Percentiles rank a stretch among this genome's conserved stretches.
phyloP scores from a whole-genome alignment of 2,329 filamentous ascomycete species.

The Epichloe gansuensis region DNA sequence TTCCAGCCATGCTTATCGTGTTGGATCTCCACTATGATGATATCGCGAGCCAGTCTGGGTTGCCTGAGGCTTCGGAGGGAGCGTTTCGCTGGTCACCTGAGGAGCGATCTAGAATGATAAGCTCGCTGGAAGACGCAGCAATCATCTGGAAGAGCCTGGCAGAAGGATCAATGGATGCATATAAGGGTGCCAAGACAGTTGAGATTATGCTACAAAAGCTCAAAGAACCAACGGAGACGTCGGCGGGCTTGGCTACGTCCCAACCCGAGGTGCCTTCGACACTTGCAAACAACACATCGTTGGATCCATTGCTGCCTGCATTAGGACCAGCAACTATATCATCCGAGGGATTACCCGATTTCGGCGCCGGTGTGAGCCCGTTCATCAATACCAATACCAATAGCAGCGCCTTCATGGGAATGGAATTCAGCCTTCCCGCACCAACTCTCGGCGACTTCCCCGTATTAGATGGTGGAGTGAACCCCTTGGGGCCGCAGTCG shows the following conservation, averaged over 20 bases:
- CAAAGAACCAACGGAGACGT: slow-evolving; percentile 19
- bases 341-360: slow-evolving; percentile 14
- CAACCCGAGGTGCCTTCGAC: slow-evolving; percentile 14
- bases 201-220: slow-evolving; percentile 76
- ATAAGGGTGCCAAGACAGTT: slow-evolving; percentile 72
- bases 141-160: slow-evolving; percentile 70
- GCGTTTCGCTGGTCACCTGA: slow-evolving; percentile 42
- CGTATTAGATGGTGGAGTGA: slow-evolving; percentile 15
- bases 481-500: slow-evolving; percentile 20
- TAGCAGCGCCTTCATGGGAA: slow-evolving; percentile 26
- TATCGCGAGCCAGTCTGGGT: slow-evolving; percentile 29
- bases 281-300: slow-evolving; percentile 26
- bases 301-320: slow-evolving; percentile 15
- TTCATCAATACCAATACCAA: slow-evolving; percentile 22
- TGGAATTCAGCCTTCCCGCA: slow-evolving; percentile 29
- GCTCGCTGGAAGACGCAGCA: slow-evolving; percentile 56
- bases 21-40: slow-evolving; percentile 68
- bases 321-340: slow-evolving; percentile 11
- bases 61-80: slow-evolving; percentile 27
- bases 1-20: slow-evolving; percentile 73
- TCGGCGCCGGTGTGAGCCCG: slow-evolving; percentile 15
- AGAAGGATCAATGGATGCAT: slow-evolving; percentile 75
- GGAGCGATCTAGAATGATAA: slow-evolving; percentile 62
- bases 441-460: slow-evolving; percentile 19
- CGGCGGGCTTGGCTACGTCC: slow-evolving; percentile 6